A percentile compares a stretch with the other conserved stretches of the same genome.
Evolutionary conservation across 768 basidiomycete species (phyloP).

Genomic region (Russula compacta): DNA sequence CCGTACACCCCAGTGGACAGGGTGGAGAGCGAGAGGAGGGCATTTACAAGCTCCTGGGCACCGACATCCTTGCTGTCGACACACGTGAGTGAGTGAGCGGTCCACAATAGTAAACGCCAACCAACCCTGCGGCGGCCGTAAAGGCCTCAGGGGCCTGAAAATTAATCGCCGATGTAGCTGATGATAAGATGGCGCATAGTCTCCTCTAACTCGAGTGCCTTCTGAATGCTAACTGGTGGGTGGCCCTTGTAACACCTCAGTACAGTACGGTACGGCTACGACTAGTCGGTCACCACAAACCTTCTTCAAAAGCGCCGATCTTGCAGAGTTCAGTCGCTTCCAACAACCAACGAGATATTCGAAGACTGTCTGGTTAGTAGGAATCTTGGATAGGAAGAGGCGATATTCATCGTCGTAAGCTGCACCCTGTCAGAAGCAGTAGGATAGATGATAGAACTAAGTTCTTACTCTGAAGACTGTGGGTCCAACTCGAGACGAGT

Average conservation of each 20-base stretch:
- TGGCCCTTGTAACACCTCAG: constrained; percentile 38
- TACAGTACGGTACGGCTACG: neutral
- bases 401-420: constrained; percentile 71
- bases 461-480: constrained; percentile 8
- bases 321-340: constrained; percentile 67
- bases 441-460: constrained; percentile 10
- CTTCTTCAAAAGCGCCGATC: constrained; percentile 52
- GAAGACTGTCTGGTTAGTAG: constrained; percentile 68
- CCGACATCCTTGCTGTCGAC: constrained; percentile 56
- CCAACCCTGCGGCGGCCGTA: constrained; percentile 73
- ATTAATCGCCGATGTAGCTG: constrained; percentile 79
- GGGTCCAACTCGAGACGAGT: constrained; percentile 17
- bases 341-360: constrained; percentile 89
- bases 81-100: neutral
- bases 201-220: constrained; percentile 56
- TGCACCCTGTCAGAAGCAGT: constrained; percentile 23
- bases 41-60: constrained; percentile 67
- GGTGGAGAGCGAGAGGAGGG: constrained; percentile 68
- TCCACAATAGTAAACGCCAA: constrained; percentile 10
- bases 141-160: constrained; percentile 95
- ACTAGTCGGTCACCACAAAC: constrained; percentile 28
- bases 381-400: constrained; percentile 66
- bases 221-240: constrained; percentile 49
- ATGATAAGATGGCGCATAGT: constrained; percentile 76
- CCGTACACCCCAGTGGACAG: constrained; percentile 57